These are phyloP conservation scores for Paracoccidioides brasiliensis DNA, from an alignment of 2,329 filamentous ascomycete species.

Conservation along the genomic window DNA sequence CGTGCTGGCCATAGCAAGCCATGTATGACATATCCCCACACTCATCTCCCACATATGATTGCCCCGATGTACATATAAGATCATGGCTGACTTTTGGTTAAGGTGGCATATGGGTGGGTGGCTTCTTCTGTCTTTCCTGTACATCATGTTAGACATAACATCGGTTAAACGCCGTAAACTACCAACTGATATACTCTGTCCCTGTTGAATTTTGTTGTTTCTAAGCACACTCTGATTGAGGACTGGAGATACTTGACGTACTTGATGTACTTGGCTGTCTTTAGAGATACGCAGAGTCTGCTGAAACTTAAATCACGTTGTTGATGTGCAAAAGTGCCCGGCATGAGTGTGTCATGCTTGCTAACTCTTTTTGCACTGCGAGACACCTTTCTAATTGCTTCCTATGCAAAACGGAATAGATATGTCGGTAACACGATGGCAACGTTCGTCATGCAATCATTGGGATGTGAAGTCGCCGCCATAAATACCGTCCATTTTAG, in stretches of 20 bases:
- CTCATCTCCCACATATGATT: constrained; percentile 1
- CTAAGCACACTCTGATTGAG: too few species aligned
- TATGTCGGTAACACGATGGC: constrained; percentile 98
- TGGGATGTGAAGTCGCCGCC: constrained; percentile 86
- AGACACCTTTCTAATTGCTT: not conserved
- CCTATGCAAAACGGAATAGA: constrained; percentile 35
- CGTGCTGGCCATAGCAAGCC: constrained; percentile 82
- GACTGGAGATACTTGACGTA: too few species aligned
- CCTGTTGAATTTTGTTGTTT: too few species aligned
- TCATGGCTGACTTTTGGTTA: constrained; percentile 11
- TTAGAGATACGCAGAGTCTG: not conserved
- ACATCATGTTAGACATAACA: not conserved
- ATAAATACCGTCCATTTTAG: constrained; percentile 97
- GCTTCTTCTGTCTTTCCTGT: not conserved
- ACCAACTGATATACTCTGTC: too few species aligned
- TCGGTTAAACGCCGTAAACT: too few species aligned
- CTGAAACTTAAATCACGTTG: not conserved
- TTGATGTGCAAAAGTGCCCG: not conserved
- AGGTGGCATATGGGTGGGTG: constrained; percentile 41
- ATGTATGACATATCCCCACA: constrained; percentile 50
- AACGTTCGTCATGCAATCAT: constrained; percentile 80
- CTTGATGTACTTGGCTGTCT: too few species aligned
- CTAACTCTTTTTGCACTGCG: not conserved
- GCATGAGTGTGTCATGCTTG: not conserved
- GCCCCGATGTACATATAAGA: constrained; percentile 11